phyloP scores from a whole-genome alignment of 179 eudicot species.

The Carnegiea gigantea region DNA sequence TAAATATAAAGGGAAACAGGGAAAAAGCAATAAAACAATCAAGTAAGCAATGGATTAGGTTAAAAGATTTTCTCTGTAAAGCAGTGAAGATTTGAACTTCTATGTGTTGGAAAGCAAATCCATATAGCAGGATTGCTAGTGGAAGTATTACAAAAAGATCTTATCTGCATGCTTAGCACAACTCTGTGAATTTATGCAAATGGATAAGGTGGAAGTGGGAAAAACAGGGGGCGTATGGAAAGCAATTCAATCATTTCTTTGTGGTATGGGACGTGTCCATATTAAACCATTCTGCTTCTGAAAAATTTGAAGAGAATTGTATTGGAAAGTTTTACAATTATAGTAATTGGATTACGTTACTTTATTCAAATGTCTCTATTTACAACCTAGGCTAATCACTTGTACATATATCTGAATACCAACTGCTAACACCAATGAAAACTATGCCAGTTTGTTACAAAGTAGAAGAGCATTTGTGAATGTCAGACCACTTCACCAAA shows the following conservation, averaged over 20 bases:
- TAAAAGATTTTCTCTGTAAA: too few relatives aligned
- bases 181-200: slow-evolving; percentile 21
- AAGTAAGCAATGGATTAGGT: too few relatives aligned
- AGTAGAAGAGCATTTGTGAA: too few relatives aligned
- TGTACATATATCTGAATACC: too few relatives aligned
- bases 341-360: slow-evolving; percentile 13
- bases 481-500: too few relatives aligned
- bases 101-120: background rate
- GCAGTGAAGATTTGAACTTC: background rate
- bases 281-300: background rate
- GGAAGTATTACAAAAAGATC: background rate
- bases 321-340: background rate
- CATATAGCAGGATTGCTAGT: too few relatives aligned
- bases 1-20: too few relatives aligned
- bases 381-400: background rate
- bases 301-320: background rate
- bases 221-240: slow-evolving; percentile 1
- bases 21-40: too few relatives aligned
- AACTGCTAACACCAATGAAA: too few relatives aligned
- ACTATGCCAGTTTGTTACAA: too few relatives aligned
- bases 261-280: background rate
- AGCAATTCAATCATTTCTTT: slow-evolving; percentile 21
- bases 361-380: background rate
- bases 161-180: slow-evolving; percentile 68
- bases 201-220: background rate